Evolutionary conservation across 2,329 filamentous ascomycete species (phyloP), one percentile per base, ranked within the genome.

Genomic region (Emericellopsis cladophorae): DNA sequence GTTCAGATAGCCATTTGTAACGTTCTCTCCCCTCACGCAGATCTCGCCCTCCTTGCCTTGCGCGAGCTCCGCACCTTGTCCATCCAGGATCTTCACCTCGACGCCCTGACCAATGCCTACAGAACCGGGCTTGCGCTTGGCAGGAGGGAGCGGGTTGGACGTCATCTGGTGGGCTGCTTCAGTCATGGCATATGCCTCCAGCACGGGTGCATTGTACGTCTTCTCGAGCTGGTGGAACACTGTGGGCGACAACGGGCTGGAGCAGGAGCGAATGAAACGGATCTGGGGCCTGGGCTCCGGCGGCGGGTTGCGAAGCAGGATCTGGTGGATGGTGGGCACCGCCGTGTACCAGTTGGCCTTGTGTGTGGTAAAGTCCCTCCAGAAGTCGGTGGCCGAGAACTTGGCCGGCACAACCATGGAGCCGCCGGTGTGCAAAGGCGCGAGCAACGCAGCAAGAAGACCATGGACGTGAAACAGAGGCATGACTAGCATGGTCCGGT

Each of bases 181-280:
- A 33, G 87, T 93, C 87, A 94, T 94, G 48, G 87, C 87, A 53
- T 93, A 93, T 9, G 87, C 87, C 64, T 93, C 87, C 15, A 94
- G 71, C 0, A 94, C 87, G 0, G 87, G 86, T 0, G 87, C 84
- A 39, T 77, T 69, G 57, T 88, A 84, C 0, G 77, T 72, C 51
- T 76, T 71, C 55, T 93, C 86, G 5, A 94, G 73, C 51, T 86
- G 80, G 46, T 85, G 72, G 64, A 92, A 89, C 39, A 79, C 79
- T 46, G 86, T 88, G 1, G 87, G 87, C 3, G 84, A 84, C 12
- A 94, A 69, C 0, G 86, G 85, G 16, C 83, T 88, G 10, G 84
- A 90, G 66, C 87, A 93, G 12, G 85, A 92, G 48, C 87, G 76
- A 54, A 94, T 89, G 63, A 93, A 93, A 49, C 87, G 78, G 53